Evolutionary conservation across 345 rosid genomes (phyloP).

Genomic region (Hypericum perforatum): DNA sequence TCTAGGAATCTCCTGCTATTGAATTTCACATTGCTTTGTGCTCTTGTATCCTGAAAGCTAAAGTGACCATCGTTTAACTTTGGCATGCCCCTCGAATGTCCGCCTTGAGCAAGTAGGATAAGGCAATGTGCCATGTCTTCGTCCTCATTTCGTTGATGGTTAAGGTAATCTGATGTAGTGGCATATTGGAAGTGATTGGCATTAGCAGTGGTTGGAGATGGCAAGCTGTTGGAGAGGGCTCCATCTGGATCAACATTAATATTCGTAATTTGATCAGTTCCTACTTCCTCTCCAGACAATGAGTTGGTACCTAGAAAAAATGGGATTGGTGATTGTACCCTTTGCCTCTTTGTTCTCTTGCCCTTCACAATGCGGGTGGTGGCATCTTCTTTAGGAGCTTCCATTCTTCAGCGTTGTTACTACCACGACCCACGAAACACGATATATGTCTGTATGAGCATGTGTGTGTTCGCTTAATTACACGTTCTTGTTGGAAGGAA

Average conservation of each 20-base stretch:
- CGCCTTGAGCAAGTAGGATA: slow-evolving; percentile 77
- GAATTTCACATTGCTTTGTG: slow-evolving; percentile 25
- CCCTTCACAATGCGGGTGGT: slow-evolving; percentile 43
- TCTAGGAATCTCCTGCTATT: slow-evolving; percentile 57
- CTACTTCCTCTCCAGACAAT: slow-evolving; percentile 12
- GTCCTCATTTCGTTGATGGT: slow-evolving; percentile 35
- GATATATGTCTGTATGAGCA: not conserved
- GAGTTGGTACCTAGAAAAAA: slow-evolving; percentile 26
- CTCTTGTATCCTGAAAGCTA: not conserved
- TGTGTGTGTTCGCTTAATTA: too few species aligned
- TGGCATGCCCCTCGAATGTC: slow-evolving; percentile 15
- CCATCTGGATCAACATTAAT: slow-evolving; percentile 4
- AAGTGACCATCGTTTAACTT: slow-evolving; percentile 1
- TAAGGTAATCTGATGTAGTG: slow-evolving; percentile 4
- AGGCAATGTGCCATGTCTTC: slow-evolving; percentile 92
- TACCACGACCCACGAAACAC: not conserved
- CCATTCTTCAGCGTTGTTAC: not conserved
- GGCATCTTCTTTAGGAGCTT: not conserved
- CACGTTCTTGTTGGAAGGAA: too few species aligned
- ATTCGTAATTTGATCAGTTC: not conserved
- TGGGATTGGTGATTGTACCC: slow-evolving; percentile 53
- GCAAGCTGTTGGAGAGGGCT: slow-evolving; percentile 12
- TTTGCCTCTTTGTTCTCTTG: slow-evolving; percentile 68
- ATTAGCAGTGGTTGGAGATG: slow-evolving; percentile 25
- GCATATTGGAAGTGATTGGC: slow-evolving; percentile 23